Percentiles rank a stretch among this genome's conserved stretches.
Evolutionary conservation across 495 filamentous ascomycete genomes (phyloP).

Genomic region (Podospora didyma): DNA sequence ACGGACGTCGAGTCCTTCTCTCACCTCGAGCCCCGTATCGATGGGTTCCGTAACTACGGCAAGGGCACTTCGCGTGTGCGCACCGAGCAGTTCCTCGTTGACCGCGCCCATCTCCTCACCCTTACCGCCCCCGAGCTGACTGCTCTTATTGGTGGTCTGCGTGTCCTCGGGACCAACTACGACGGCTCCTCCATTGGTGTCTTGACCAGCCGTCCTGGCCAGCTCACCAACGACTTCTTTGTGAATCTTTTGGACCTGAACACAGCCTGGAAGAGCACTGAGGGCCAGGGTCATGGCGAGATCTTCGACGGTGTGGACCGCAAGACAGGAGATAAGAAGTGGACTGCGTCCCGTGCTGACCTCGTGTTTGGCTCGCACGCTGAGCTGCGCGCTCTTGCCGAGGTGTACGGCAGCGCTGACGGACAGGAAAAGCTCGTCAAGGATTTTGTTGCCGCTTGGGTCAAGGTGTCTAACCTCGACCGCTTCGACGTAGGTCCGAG

Average conservation of each 20-base stretch:
- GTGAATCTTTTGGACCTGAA: constrained; percentile 65
- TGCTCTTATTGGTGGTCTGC: constrained; percentile 63
- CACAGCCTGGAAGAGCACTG: constrained; percentile 57
- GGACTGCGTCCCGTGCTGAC: constrained; percentile 64
- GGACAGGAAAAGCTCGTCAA: constrained; percentile 58
- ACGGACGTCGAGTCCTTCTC: constrained; percentile 60
- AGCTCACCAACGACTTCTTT: constrained; percentile 73
- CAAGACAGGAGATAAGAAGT: constrained; percentile 63
- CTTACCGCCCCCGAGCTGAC: constrained; percentile 65
- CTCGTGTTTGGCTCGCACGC: constrained; percentile 67
- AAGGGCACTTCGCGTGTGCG: constrained; percentile 51
- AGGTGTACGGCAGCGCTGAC: constrained; percentile 58
- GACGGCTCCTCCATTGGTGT: constrained; percentile 60
- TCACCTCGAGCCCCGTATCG: constrained; percentile 57
- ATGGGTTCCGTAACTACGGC: constrained; percentile 76
- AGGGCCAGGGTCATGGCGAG: no score
- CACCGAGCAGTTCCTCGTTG: constrained; percentile 63
- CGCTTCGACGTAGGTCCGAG: constrained; percentile 51
- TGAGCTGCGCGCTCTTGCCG: constrained; percentile 64
- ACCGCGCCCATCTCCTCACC: constrained; percentile 62
- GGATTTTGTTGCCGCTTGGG: constrained; percentile 67
- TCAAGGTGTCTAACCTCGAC: constrained; percentile 68
- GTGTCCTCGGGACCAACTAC: constrained; percentile 61
- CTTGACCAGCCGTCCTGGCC: constrained; percentile 58
- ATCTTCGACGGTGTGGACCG: constrained; percentile 60